Evolutionary conservation across 1,284 basidiomycete species (phyloP), one percentile per base, ranked within the genome.

Genomic region (Golubevia pallescens): DNA sequence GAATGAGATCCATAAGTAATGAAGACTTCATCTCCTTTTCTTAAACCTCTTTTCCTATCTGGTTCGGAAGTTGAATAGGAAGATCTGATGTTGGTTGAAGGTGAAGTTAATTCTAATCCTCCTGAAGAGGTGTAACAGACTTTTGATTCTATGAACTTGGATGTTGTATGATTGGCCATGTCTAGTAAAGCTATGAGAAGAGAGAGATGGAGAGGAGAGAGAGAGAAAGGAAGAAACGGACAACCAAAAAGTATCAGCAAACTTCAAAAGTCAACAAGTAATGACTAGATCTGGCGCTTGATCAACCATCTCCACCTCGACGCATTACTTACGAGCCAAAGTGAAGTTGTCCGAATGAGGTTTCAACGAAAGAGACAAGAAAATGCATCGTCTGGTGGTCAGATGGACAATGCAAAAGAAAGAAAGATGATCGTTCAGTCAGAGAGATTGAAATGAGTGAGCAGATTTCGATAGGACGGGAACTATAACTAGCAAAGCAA

Each of bases 121-220:
- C 71, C 72, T 4, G 63, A 62, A 1, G 19, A 7, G 6, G 67
- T 61, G 54, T 70, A 74, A n/a, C 57, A 59, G 28, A 80, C 78
- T 19, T 70, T 75, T 69, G 73, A 80, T 42, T 74, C 76, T 20
- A 67, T 52, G 16, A 58, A 38, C 0, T 64, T 38, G 16, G 73
- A 66, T 1, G 69, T 56, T 2, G 80, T 84, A 58, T 84, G 81
- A 56, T 84, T 84, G 32, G 80, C 78, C 81, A 84, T 82, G 38
- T 84, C 81, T 8, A 84, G 77, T 62, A 84, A 34, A 0, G 81
- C 80, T 3, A 8, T 53, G 20, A 38, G 4, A 10, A 32, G 23
- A 24, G 38, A 57, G 4, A 10, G 23, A 34, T 38, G 5, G 34
- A 5, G 3, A 38, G 34, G 10, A 38, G 34, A 38, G 10, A 38